Evolutionary conservation across 306 rosid species (phyloP).

Genomic region (Quercus wislizeni): DNA sequence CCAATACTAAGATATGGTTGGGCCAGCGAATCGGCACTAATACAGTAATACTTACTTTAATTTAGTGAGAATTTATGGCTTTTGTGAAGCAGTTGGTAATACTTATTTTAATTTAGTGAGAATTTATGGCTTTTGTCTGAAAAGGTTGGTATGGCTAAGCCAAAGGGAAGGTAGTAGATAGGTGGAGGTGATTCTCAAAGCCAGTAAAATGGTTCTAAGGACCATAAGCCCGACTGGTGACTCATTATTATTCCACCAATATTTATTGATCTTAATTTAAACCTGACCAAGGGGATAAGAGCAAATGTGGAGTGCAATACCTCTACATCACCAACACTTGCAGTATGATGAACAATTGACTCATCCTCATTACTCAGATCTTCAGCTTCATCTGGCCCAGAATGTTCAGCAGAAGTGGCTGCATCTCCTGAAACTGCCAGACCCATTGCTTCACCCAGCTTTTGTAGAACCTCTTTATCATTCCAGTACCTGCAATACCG

Average conservation of each 20-base stretch:
- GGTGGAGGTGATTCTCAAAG: background rate
- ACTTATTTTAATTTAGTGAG: background rate
- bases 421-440: slow-evolving; percentile 62
- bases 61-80: background rate
- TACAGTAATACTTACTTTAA: background rate
- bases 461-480: slow-evolving; percentile 72
- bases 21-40: background rate
- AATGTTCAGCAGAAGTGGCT: slow-evolving; percentile 56
- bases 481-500: slow-evolving; percentile 76
- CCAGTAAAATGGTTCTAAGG: too few relatives aligned
- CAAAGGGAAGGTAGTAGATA: background rate
- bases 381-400: slow-evolving; percentile 76
- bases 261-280: too few relatives aligned
- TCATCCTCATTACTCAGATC: slow-evolving; percentile 88
- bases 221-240: too few relatives aligned
- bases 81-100: too few relatives aligned
- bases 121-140: background rate
- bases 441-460: slow-evolving; percentile 92
- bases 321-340: slow-evolving; percentile 97
- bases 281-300: background rate
- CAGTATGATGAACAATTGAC: slow-evolving; percentile 88
- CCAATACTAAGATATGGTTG: background rate
- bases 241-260: too few relatives aligned
- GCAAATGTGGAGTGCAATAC: slow-evolving; percentile 27
- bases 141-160: background rate